A percentile compares a stretch with the other conserved stretches of the same genome.
Evolutionary conservation across 371 early-diverging fungal species (phyloP).

Genomic region (Pancytospora philotis): DNA sequence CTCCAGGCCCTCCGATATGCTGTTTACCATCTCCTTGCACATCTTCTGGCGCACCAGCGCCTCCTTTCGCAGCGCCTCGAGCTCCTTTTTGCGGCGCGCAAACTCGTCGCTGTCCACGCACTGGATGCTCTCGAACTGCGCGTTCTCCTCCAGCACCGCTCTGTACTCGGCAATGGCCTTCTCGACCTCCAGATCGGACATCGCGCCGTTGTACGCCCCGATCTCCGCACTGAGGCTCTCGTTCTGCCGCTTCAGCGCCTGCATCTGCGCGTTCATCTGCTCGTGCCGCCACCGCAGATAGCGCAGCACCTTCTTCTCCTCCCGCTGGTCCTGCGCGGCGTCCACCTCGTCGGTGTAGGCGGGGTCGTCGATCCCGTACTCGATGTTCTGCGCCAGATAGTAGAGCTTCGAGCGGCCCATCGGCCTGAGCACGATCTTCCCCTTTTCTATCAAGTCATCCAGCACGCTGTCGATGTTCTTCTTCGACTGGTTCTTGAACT

Average conservation of each 20-base stretch:
- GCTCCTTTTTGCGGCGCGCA: slow-evolving; percentile 22
- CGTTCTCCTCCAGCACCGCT: slow-evolving; percentile 9
- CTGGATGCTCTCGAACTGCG: not conserved
- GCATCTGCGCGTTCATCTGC: not conserved
- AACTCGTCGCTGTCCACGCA: slow-evolving; percentile 39
- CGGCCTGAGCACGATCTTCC: slow-evolving; percentile 21
- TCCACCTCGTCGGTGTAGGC: slow-evolving; percentile 14
- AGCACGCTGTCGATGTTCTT: slow-evolving; percentile 24
- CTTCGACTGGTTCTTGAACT: slow-evolving; percentile 21
- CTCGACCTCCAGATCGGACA: slow-evolving; percentile 35
- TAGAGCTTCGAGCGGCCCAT: slow-evolving; percentile 38
- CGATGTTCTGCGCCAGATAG: slow-evolving; percentile 30
- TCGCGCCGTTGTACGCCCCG: slow-evolving; percentile 18
- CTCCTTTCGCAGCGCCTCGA: slow-evolving; percentile 14
- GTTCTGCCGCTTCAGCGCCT: slow-evolving; percentile 11
- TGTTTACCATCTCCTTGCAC: slow-evolving; percentile 42
- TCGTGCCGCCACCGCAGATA: slow-evolving; percentile 13
- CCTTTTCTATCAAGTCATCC: slow-evolving; percentile 20
- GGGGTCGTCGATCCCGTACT: slow-evolving; percentile 6
- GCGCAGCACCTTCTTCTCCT: slow-evolving; percentile 1
- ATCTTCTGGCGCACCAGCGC: slow-evolving; percentile 34
- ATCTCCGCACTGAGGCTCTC: slow-evolving; percentile 15
- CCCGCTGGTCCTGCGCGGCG: not conserved
- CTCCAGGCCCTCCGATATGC: slow-evolving; percentile 44
- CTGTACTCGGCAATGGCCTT: slow-evolving; percentile 23